Evolutionary conservation across 2,329 filamentous ascomycete genomes (phyloP).

Genomic region (Beauveria scarabaeidicola): DNA sequence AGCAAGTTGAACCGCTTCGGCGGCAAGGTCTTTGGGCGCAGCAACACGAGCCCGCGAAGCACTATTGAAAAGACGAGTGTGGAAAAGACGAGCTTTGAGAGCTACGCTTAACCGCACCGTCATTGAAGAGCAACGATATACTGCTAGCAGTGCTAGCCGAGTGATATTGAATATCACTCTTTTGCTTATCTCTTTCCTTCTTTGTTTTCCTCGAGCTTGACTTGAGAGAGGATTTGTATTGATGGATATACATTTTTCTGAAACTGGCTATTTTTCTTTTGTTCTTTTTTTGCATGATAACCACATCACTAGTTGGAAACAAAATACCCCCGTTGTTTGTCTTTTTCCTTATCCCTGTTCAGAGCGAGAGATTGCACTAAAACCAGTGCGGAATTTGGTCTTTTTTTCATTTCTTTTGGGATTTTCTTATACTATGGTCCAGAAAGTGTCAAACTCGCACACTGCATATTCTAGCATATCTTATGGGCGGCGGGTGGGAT

Average conservation of each 20-base stretch:
- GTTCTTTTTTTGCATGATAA: background rate
- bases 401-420: background rate
- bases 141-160: conserved; percentile 3
- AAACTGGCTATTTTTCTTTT: background rate
- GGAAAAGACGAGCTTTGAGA: conserved; percentile 40
- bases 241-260: background rate
- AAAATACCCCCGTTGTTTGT: conserved; percentile 20
- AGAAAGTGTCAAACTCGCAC: background rate
- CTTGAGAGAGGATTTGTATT: background rate
- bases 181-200: background rate
- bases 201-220: background rate
- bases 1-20: conserved; percentile 49
- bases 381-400: background rate
- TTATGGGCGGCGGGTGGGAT: background rate
- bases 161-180: conserved; percentile 11
- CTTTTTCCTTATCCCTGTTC: background rate
- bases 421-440: background rate
- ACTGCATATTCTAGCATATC: background rate
- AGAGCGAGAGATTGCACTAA: background rate
- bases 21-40: conserved; percentile 49
- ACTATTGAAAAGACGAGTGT: conserved; percentile 45
- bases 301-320: conserved; percentile 16
- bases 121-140: background rate
- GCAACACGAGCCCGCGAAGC: conserved; percentile 41
- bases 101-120: background rate